Conservation (phyloP, 176 grass and related monocot genomes). For the Lolium perenne region DNA sequence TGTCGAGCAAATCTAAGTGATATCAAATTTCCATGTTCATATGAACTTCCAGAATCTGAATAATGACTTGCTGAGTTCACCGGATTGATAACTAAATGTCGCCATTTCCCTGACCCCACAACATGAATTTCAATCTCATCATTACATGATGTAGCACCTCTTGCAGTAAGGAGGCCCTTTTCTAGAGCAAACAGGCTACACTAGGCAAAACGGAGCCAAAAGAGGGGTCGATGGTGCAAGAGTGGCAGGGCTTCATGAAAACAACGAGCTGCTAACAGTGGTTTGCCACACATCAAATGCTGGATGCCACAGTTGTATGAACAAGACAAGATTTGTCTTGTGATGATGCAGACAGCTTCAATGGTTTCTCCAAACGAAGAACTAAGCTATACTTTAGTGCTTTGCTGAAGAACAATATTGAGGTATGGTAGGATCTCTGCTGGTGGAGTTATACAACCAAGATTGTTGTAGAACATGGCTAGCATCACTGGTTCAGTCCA, state of each 20-base stretch:
- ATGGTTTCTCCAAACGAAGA: slow-evolving; percentile 66
- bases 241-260: slow-evolving; percentile 73
- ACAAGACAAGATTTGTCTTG: slow-evolving; percentile 77
- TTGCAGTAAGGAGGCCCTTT: slow-evolving; percentile 63
- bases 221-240: slow-evolving; percentile 64
- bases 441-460: slow-evolving; percentile 88
- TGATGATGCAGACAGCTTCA: slow-evolving; percentile 69
- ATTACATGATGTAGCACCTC: slow-evolving; percentile 44
- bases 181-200: slow-evolving; percentile 78
- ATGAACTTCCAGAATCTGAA: slow-evolving; percentile 47
- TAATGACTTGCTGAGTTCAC: slow-evolving; percentile 36
- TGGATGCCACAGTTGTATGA: slow-evolving; percentile 87
- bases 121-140: slow-evolving; percentile 73
- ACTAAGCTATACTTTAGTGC: slow-evolving; percentile 63
- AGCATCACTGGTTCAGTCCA: slow-evolving; percentile 72
- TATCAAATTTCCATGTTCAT: slow-evolving; percentile 50
- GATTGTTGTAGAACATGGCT: slow-evolving; percentile 86
- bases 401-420: slow-evolving; percentile 77
- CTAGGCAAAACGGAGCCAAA: slow-evolving; percentile 93
- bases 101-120: slow-evolving; percentile 79
- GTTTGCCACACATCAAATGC: slow-evolving; percentile 80
- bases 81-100: slow-evolving; percentile 59
- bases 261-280: slow-evolving; percentile 72
- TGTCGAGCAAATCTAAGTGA: slow-evolving; percentile 74
- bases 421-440: slow-evolving; percentile 72